These are phyloP conservation scores for Schizochytrium sp. DNA, from an alignment of 108 stramenopile genomes.

Conservation along the genomic window DNA sequence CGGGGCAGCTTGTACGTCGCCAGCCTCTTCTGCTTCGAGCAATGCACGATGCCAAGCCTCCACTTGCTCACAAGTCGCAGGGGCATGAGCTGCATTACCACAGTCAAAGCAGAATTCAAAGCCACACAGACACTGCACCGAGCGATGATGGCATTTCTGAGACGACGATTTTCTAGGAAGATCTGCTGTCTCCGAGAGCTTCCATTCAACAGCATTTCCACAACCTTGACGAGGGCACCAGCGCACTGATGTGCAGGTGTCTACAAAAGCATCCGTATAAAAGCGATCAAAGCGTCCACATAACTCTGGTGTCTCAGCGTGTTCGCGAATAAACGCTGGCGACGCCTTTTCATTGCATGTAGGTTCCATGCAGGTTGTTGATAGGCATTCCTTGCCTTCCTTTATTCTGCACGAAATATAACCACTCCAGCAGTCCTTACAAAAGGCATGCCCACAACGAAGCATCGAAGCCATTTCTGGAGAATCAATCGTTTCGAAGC, in stretches of 20 bases:
- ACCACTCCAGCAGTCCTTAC: not conserved
- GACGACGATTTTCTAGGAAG: not conserved
- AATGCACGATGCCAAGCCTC: constrained; percentile 78
- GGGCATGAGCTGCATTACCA: constrained; percentile 94
- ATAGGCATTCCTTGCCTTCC: constrained; percentile 79
- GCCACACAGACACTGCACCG: constrained; percentile 78
- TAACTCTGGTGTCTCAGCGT: not conserved
- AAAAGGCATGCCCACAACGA: constrained; percentile 24
- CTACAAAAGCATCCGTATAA: constrained; percentile 84
- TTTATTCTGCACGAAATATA: not conserved
- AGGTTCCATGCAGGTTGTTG: constrained; percentile 73
- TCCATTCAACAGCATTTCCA: constrained; percentile 64
- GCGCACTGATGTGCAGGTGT: constrained; percentile 88
- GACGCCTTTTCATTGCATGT: not conserved
- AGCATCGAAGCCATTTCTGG: constrained; percentile 69
- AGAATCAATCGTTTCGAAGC: not conserved
- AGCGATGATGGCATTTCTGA: constrained; percentile 30
- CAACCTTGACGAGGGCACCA: constrained; percentile 98
- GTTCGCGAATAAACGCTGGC: not conserved
- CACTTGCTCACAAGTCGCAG: constrained; percentile 84
- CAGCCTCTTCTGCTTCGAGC: constrained; percentile 83
- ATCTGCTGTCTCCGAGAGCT: not conserved
- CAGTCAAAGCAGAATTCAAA: constrained; percentile 88
- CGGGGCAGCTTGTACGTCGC: constrained; percentile 51
- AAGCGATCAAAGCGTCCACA: constrained; percentile 79